Conservation (phyloP, 78 protist species). For the Protostelium mycophagum region DNA sequence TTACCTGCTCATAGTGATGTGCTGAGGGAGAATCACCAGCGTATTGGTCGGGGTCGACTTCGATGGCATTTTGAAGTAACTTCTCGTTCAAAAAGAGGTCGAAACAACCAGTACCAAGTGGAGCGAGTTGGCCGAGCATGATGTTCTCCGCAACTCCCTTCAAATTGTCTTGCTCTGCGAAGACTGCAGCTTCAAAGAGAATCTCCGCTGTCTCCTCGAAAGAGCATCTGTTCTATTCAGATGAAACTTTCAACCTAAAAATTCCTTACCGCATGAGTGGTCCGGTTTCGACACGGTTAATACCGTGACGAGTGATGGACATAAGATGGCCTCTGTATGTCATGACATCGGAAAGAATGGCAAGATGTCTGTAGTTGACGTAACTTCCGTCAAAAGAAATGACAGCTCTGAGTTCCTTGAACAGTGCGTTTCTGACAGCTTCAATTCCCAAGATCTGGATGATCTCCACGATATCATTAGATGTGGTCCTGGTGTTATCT, state of each 20-base stretch:
- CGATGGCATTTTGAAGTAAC: slow-evolving; percentile 62
- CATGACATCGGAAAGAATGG: slow-evolving; percentile 97
- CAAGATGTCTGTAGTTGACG: slow-evolving; percentile 98
- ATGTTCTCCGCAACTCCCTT: slow-evolving; percentile 96
- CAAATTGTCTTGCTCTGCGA: slow-evolving; percentile 79
- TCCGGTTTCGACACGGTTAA: slow-evolving; percentile 86
- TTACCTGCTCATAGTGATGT: slow-evolving; percentile 73
- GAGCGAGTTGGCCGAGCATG: slow-evolving; percentile 94
- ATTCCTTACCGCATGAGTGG: slow-evolving; percentile 52
- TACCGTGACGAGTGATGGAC: slow-evolving; percentile 99
- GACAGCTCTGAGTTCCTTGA: slow-evolving; percentile 83
- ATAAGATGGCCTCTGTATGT: slow-evolving; percentile 89
- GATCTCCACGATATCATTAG: slow-evolving; percentile 95
- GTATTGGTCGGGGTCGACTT: slow-evolving; percentile 39
- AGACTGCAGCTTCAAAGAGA: slow-evolving; percentile 93
- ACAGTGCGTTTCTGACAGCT: slow-evolving; percentile 91
- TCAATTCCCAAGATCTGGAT: slow-evolving; percentile 95
- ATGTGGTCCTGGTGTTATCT: slow-evolving; percentile 74
- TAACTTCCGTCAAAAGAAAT: slow-evolving; percentile 88
- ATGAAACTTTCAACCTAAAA: no score
- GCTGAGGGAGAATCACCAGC: slow-evolving; percentile 78
- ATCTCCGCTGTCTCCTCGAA: slow-evolving; percentile 99
- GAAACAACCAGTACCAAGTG: slow-evolving; percentile 88
- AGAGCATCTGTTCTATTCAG: slow-evolving; percentile 68
- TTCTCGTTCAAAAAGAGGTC: slow-evolving; percentile 81